A percentile compares a stretch with the other conserved stretches of the same genome.
Conservation (phyloP, 345 rosid genomes). For the Sonneratia caseolaris region DNA sequence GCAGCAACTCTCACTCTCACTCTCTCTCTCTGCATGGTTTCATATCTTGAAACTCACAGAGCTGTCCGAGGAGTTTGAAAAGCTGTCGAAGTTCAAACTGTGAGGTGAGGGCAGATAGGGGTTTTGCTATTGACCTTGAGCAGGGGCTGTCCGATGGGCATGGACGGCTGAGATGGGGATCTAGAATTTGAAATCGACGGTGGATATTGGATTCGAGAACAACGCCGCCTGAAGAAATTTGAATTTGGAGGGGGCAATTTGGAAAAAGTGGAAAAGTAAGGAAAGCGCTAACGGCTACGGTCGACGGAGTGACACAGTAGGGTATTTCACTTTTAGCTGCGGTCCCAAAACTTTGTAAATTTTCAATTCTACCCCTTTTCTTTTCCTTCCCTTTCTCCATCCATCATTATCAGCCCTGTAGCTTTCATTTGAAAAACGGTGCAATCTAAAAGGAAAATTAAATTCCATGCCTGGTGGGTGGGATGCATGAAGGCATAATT, state of each 20-base stretch:
- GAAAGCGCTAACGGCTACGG: slow-evolving; percentile 2
- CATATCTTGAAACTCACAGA: not conserved
- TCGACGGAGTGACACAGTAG: no score
- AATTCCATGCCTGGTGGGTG: no score
- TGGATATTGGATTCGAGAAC: not conserved
- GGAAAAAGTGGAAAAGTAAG: not conserved
- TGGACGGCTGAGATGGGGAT: not conserved
- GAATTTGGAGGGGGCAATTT: slow-evolving; percentile 1
- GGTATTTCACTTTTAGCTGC: not conserved
- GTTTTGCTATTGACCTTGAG: not conserved
- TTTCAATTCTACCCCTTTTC: not conserved
- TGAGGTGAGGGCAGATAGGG: not conserved
- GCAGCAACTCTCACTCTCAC: not conserved
- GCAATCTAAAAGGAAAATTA: no score
- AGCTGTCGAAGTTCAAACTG: not conserved
- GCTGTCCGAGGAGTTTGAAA: no score
- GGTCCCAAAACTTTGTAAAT: not conserved
- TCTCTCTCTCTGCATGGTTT: not conserved
- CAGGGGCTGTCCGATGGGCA: not conserved
- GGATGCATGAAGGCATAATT: no score
- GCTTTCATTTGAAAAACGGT: not conserved
- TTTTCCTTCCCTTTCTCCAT: not conserved
- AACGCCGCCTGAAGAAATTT: not conserved
- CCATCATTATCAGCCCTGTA: not conserved
- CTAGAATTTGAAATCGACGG: slow-evolving; percentile 2